These are phyloP conservation scores for Populus alba DNA, from an alignment of 345 rosid species.

Conservation along the genomic window DNA sequence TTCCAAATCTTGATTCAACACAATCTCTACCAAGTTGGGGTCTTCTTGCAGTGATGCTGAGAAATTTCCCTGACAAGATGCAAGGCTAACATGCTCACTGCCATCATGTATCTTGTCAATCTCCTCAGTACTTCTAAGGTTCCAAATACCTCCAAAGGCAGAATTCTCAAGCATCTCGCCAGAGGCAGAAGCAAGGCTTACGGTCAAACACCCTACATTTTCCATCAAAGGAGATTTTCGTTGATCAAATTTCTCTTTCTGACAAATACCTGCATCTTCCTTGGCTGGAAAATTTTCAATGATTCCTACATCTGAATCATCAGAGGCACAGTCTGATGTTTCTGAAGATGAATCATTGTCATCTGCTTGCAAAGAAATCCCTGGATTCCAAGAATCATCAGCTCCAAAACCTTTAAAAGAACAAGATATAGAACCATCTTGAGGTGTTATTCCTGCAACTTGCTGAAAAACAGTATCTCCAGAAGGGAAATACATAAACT, in stretches of 20 bases:
- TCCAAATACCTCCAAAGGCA: slow-evolving; percentile 22
- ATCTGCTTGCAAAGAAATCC: slow-evolving; percentile 40
- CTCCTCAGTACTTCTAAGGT: not conserved
- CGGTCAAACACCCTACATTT: slow-evolving; percentile 4
- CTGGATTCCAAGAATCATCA: slow-evolving; percentile 56
- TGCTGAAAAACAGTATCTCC: slow-evolving; percentile 53
- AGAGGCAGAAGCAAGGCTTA: slow-evolving; percentile 15
- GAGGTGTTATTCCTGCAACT: slow-evolving; percentile 37
- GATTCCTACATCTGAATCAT: slow-evolving; percentile 61
- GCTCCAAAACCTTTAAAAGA: slow-evolving; percentile 39
- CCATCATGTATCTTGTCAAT: not conserved
- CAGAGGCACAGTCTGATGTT: slow-evolving; percentile 37
- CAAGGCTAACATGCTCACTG: not conserved
- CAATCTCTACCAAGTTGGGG: not conserved
- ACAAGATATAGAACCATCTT: slow-evolving; percentile 27
- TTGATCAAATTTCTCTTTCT: slow-evolving; percentile 21
- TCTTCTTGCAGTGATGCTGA: not conserved
- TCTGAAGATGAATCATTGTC: slow-evolving; percentile 39
- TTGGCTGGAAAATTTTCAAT: slow-evolving; percentile 34
- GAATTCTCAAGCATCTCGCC: slow-evolving; percentile 30
- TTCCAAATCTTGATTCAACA: not conserved
- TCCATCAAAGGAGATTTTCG: slow-evolving; percentile 27
- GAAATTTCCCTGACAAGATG: not conserved
- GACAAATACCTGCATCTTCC: slow-evolving; percentile 16
- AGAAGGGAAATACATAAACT: slow-evolving; percentile 48